These are phyloP conservation scores for Aspergillus ruber DNA, from an alignment of 2,329 filamentous ascomycete genomes.

Conservation along the genomic window DNA sequence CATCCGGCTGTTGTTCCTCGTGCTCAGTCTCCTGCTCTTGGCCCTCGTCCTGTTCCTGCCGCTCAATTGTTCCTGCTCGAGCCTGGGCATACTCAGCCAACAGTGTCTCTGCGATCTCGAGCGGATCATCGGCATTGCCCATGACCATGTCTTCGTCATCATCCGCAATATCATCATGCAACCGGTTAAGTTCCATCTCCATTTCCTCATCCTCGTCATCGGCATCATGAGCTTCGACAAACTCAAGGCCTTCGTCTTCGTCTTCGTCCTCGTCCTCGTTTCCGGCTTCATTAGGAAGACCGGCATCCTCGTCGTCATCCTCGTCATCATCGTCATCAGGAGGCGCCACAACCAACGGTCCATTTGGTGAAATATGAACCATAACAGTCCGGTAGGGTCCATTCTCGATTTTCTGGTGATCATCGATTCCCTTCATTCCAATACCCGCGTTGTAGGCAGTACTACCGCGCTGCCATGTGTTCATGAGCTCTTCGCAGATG, in stretches of 20 bases:
- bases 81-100: slow-evolving; percentile 44
- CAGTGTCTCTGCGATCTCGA: slow-evolving; percentile 71
- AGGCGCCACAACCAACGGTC: slow-evolving; percentile 40
- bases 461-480: slow-evolving; percentile 81
- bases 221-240: slow-evolving; percentile 38
- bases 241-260: slow-evolving; percentile 41
- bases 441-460: slow-evolving; percentile 71
- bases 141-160: slow-evolving; percentile 41
- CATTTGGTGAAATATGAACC: slow-evolving; percentile 35
- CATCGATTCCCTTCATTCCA: slow-evolving; percentile 72
- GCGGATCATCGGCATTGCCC: slow-evolving; percentile 55
- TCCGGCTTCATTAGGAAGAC: slow-evolving; percentile 32
- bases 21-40: slow-evolving; percentile 11
- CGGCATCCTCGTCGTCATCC: slow-evolving; percentile 25
- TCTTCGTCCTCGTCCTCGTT: slow-evolving; percentile 44
- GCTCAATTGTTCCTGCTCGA: slow-evolving; percentile 1
- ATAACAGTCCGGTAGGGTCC: slow-evolving; percentile 33
- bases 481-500: slow-evolving; percentile 86
- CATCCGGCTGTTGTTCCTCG: slow-evolving; percentile 10
- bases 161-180: slow-evolving; percentile 10
- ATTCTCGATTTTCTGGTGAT: slow-evolving; percentile 63
- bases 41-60: slow-evolving; percentile 20
- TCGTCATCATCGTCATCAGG: slow-evolving; percentile 42
- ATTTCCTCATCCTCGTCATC: slow-evolving; percentile 42
- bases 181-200: slow-evolving; percentile 17